Evolutionary conservation across 164 flowering plant species (phyloP), one percentile per base, ranked within the genome.

Genomic region (Magnolia sinica): DNA sequence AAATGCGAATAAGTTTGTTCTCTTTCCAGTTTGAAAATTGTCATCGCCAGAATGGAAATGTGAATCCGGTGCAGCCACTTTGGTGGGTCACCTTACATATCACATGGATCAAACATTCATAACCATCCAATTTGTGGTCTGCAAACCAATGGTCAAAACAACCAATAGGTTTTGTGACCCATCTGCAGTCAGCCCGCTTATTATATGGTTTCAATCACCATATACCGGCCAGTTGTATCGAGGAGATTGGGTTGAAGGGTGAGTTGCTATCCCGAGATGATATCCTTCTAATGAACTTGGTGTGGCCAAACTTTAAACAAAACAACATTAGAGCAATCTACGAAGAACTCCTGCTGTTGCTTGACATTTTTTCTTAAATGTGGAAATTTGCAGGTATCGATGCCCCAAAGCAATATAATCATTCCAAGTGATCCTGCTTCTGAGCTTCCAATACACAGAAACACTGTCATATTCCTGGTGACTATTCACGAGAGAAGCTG

Each of bases 401-500:
- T 96, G 97, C 97, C 97, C 19, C 81, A 79, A 70, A 92, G 96
- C 85, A 81, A 87, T 79, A 76, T 94, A 31, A 70, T 91, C 71
- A 90, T 96, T 81, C 91, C 94, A 52, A 94, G 95, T 69, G 97
- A 92, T 82, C 94, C 98, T 67, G 86, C 88, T 22, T 91, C 96
- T 52, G 87, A 88, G 45, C 86, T 92, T 81, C 78, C 86, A 52
- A 23, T 92, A 19, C 81, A 73, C 74, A 87, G 89, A 86, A 80
- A 88, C 64, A 81, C 82, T 76, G 97, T 96, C 50, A 82, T 59
- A 92, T 94, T 79, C 83, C 82, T 83, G 98, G 99, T 85, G 96
- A 96, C 71, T 96, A 94, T 87, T 89, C 98, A 22, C 86, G 97
- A 85, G 94, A 91, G 84, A 89, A 80, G 87, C 87, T 96, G 97